Evolutionary conservation across 2,329 filamentous ascomycete genomes (phyloP).

Genomic region (Acrodontium crateriforme): DNA sequence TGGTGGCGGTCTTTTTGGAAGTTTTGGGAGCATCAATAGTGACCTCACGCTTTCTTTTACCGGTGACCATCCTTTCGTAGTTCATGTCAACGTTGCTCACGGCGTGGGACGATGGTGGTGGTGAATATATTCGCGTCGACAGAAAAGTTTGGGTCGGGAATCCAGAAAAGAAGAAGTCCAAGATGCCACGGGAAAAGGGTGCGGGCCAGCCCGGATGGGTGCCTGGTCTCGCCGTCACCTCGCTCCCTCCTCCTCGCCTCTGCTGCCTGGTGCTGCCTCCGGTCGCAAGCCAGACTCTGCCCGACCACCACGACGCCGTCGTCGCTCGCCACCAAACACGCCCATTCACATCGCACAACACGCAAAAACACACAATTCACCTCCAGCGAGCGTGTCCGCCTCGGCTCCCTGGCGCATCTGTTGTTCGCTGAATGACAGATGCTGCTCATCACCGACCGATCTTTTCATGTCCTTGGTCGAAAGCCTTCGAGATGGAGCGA

Average conservation of each 20-base stretch:
- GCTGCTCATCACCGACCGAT: constrained; percentile 27
- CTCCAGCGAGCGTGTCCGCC: constrained; percentile 1
- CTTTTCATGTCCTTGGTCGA: constrained; percentile 37
- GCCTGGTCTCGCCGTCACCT: no score
- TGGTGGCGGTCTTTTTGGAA: not conserved
- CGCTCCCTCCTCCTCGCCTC: not conserved
- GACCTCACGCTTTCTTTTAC: constrained; percentile 5
- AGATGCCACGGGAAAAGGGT: no score
- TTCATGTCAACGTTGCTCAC: no score
- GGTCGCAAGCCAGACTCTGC: no score
- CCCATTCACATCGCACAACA: constrained; percentile 1
- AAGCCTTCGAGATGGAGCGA: constrained; percentile 28
- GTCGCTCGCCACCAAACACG: constrained; percentile 1
- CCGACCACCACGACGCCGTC: no score
- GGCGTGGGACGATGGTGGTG: no score
- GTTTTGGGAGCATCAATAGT: not conserved
- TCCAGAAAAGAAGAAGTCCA: no score
- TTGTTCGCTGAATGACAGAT: constrained; percentile 31
- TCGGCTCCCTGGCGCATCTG: constrained; percentile 7
- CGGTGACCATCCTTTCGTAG: no score
- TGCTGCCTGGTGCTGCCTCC: not conserved
- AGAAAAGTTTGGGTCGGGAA: no score
- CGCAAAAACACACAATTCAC: constrained; percentile 1
- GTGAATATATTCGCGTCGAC: no score
- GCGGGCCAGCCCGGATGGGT: no score